Conservation (phyloP, 768 basidiomycete genomes). For the Lentinus brumalis region DNA sequence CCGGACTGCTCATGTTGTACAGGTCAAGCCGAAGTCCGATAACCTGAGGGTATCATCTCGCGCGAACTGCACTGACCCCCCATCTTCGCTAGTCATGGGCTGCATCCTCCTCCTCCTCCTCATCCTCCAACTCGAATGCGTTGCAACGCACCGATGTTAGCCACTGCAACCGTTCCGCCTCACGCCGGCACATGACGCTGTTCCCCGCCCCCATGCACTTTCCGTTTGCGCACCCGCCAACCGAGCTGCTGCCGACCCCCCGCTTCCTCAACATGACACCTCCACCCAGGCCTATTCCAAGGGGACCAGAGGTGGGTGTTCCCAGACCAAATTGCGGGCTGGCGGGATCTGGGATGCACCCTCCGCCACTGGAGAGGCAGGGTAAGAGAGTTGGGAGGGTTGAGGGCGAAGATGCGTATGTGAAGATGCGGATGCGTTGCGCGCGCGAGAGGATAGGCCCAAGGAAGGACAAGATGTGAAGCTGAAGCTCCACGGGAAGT, state of each 20-base stretch:
- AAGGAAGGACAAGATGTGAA: conserved; percentile 57
- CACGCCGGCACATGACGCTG: conserved; percentile 42
- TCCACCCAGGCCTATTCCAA: conserved; percentile 22
- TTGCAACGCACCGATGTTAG: conserved; percentile 48
- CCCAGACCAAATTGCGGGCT: conserved; percentile 33
- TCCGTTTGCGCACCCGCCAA: conserved; percentile 33
- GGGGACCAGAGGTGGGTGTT: conserved; percentile 24
- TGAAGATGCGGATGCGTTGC: conserved; percentile 55
- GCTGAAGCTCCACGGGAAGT: conserved; percentile 61
- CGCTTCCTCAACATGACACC: conserved; percentile 19
- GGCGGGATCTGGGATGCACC: conserved; percentile 39
- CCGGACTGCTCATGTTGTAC: no score
- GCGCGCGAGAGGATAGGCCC: conserved; percentile 56
- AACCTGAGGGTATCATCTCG: neutral
- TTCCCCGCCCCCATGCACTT: conserved; percentile 42
- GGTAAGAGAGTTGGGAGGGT: conserved; percentile 46
- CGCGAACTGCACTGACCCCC: neutral
- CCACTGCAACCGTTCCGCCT: conserved; percentile 49
- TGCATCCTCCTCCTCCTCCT: neutral
- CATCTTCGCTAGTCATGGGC: neutral
- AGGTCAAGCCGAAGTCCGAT: neutral
- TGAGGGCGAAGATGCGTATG: conserved; percentile 47
- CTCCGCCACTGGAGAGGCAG: conserved; percentile 20
- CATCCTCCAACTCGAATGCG: conserved; percentile 39
- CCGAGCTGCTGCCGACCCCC: conserved; percentile 3